Evolutionary conservation across 2,329 filamentous ascomycete genomes (phyloP).

Genomic region (Fusarium mangiferae): DNA sequence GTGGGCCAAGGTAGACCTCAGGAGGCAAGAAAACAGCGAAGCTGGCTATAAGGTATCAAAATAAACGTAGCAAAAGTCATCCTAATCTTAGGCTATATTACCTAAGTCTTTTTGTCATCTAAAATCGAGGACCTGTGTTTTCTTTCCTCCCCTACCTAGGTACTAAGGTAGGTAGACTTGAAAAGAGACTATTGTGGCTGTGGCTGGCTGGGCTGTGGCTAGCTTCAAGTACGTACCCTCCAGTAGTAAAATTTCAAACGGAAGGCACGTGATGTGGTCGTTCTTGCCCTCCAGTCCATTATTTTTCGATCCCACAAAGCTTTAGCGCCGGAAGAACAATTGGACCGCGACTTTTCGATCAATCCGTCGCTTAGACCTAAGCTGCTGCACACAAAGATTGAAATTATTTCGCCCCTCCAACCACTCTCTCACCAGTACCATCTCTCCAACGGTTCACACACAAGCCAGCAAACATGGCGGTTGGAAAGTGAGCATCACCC

Average conservation of each 20-base stretch:
- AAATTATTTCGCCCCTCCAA: conserved; percentile 56
- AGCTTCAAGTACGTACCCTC: not conserved
- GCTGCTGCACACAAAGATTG: conserved; percentile 53
- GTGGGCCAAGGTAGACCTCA: not conserved
- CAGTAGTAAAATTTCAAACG: not conserved
- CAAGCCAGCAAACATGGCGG: conserved; percentile 67
- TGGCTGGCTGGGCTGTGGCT: not conserved
- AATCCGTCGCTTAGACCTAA: conserved; percentile 55
- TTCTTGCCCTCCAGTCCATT: conserved; percentile 29
- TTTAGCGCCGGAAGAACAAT: conserved; percentile 45
- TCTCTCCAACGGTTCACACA: conserved; percentile 55
- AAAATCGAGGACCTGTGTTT: too few species aligned
- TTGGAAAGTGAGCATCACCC: conserved; percentile 64
- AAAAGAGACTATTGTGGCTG: conserved; percentile 3
- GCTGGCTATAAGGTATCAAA: too few species aligned
- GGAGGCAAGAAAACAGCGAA: too few species aligned
- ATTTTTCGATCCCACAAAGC: conserved; percentile 23
- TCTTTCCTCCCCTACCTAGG: too few species aligned
- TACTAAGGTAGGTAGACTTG: not conserved
- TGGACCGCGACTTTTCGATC: conserved; percentile 41
- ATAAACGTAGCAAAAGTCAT: too few species aligned
- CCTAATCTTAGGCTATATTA: too few species aligned
- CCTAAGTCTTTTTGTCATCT: too few species aligned
- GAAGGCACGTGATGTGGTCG: conserved; percentile 34
- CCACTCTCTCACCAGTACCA: conserved; percentile 54